A percentile compares a stretch with the other conserved stretches of the same genome.
phyloP scores from a whole-genome alignment of 2,329 filamentous ascomycete genomes.

The Trichoderma hamatum region DNA sequence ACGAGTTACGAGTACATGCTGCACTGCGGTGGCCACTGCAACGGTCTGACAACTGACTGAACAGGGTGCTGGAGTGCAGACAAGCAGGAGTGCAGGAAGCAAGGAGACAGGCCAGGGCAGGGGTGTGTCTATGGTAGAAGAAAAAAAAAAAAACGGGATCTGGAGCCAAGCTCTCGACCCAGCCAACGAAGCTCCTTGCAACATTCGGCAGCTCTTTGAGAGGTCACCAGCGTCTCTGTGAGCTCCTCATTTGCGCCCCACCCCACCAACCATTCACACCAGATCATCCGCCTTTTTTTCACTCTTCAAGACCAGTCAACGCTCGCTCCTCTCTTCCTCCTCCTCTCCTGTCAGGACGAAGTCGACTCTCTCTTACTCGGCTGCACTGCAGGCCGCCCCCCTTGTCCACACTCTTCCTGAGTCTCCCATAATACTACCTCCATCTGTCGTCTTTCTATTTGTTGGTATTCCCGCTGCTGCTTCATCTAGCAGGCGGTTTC shows the following conservation, averaged over 20 bases:
- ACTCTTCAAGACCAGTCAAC: constrained; percentile 12
- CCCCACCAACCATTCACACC: constrained; percentile 27
- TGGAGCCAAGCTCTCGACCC: constrained; percentile 19
- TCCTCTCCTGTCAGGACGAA: constrained; percentile 13
- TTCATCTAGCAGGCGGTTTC: constrained; percentile 20
- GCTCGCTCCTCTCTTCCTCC: constrained; percentile 11
- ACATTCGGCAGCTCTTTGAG: constrained; percentile 20
- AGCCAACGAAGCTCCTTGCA: constrained; percentile 25
- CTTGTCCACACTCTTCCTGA: constrained; percentile 18
- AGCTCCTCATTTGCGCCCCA: constrained; percentile 23
- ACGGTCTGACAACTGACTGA: constrained; percentile 21
- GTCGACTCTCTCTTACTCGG: background rate
- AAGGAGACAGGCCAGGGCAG: constrained; percentile 11
- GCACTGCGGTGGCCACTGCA: constrained; percentile 19
- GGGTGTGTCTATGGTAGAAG: constrained; percentile 1
- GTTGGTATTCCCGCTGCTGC: background rate
- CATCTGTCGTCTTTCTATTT: constrained; percentile 22
- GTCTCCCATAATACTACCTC: constrained; percentile 11
- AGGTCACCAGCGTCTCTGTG: constrained; percentile 25
- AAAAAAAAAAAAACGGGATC: constrained; percentile 17
- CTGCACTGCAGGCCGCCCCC: constrained; percentile 11
- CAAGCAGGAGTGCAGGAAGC: constrained; percentile 22
- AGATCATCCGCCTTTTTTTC: constrained; percentile 25
- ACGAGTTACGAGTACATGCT: background rate
- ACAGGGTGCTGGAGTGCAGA: constrained; percentile 19